A percentile compares a stretch with the other conserved stretches of the same genome.
Evolutionary conservation across 371 early-diverging fungal species (phyloP).

Genomic region (Mucor mucedo): DNA sequence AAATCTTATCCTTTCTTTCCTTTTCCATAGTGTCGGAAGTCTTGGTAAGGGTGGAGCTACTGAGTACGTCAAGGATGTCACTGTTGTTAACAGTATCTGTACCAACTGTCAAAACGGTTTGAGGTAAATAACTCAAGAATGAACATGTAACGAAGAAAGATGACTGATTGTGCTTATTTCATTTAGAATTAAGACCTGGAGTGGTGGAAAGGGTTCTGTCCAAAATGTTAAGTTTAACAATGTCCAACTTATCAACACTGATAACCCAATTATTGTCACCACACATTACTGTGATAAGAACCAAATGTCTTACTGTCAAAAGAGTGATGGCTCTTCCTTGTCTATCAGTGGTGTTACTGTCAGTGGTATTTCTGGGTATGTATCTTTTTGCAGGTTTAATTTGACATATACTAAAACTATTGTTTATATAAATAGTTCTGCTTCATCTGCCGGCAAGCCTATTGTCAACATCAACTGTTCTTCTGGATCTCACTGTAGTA

Average conservation of each 20-base stretch:
- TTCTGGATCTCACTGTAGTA: slow-evolving; percentile 28
- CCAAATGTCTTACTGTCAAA: slow-evolving; percentile 31
- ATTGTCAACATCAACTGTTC: slow-evolving; percentile 40
- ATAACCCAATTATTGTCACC: slow-evolving; percentile 39
- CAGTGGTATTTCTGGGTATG: slow-evolving; percentile 30
- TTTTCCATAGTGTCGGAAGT: slow-evolving; percentile 33
- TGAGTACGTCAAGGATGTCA: slow-evolving; percentile 33
- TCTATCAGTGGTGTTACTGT: slow-evolving; percentile 33
- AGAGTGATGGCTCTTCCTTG: slow-evolving; percentile 28
- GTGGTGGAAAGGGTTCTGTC: slow-evolving; percentile 37
- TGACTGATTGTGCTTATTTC: too few species aligned
- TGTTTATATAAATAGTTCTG: slow-evolving; percentile 11
- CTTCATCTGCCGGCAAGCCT: slow-evolving; percentile 21
- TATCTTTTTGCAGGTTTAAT: not conserved
- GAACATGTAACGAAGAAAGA: too few species aligned
- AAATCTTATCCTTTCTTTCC: not conserved
- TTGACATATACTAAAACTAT: too few species aligned
- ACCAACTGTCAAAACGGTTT: slow-evolving; percentile 46
- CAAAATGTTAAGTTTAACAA: slow-evolving; percentile 31
- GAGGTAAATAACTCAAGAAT: not conserved
- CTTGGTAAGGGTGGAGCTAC: slow-evolving; percentile 40
- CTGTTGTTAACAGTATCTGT: slow-evolving; percentile 28
- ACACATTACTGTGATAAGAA: slow-evolving; percentile 44
- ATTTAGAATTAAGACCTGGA: slow-evolving; percentile 45
- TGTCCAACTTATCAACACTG: slow-evolving; percentile 25